Conservation (phyloP, 108 stramenopile species). For the Cyclotella cryptica region DNA sequence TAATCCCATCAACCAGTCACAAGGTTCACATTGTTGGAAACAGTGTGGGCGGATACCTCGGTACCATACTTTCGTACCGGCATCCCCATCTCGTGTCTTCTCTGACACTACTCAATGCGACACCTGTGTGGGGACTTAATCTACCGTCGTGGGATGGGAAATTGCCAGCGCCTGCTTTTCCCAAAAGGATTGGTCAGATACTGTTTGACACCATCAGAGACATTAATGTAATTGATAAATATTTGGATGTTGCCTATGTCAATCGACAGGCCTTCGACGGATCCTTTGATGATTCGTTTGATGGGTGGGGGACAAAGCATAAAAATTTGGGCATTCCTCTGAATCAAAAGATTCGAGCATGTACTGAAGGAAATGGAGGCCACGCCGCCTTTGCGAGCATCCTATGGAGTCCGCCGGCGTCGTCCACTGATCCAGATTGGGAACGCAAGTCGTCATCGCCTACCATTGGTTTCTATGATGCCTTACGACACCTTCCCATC, state of each 20-base stretch:
- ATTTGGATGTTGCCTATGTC: conserved; percentile 66
- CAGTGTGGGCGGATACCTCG: conserved; percentile 79
- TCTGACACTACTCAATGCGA: conserved; percentile 79
- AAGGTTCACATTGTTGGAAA: conserved; percentile 83
- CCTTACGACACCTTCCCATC: conserved; percentile 54
- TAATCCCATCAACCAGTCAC: conserved; percentile 36
- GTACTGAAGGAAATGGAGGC: conserved; percentile 81
- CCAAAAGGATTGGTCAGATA: conserved; percentile 62
- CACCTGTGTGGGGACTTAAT: conserved; percentile 90
- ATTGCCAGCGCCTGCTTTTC: conserved; percentile 70
- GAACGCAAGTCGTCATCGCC: not conserved
- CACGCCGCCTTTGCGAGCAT: conserved; percentile 89
- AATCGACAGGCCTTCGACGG: conserved; percentile 62
- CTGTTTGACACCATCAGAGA: conserved; percentile 79
- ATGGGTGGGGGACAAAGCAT: conserved; percentile 1
- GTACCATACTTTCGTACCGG: conserved; percentile 59
- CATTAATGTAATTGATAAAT: conserved; percentile 65
- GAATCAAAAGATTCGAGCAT: conserved; percentile 59
- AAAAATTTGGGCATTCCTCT: not conserved
- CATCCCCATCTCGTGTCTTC: conserved; percentile 63
- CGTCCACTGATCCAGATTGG: not conserved
- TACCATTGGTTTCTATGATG: conserved; percentile 53
- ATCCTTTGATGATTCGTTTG: conserved; percentile 26
- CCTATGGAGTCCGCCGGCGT: conserved; percentile 74
- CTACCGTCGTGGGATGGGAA: conserved; percentile 78